These are phyloP conservation scores for Phytophthora macrochlamydospora DNA, from an alignment of 352 stramenopile species.

Conservation along the genomic window DNA sequence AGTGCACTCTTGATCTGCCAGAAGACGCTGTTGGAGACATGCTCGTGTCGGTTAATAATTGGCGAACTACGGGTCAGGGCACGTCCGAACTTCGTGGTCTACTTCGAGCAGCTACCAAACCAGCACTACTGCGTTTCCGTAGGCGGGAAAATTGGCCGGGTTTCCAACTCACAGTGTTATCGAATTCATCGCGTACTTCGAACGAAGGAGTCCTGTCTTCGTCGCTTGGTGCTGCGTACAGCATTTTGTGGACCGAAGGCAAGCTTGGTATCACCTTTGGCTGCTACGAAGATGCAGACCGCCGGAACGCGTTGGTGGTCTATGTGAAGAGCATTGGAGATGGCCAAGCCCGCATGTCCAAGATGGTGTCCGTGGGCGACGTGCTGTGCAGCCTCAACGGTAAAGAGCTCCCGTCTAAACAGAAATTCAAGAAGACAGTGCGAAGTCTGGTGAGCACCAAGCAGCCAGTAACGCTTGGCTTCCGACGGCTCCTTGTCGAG, in stretches of 20 bases:
- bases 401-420: slow-evolving; percentile 27
- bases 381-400: slow-evolving; percentile 48
- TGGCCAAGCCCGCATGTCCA: slow-evolving; percentile 38
- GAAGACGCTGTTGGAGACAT: slow-evolving; percentile 39
- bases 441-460: slow-evolving; percentile 29
- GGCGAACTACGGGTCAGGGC: slow-evolving; percentile 27
- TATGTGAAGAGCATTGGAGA: slow-evolving; percentile 48
- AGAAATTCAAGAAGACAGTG: slow-evolving; percentile 47
- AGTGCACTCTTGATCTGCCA: slow-evolving; percentile 39
- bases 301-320: slow-evolving; percentile 35
- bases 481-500: slow-evolving; percentile 45
- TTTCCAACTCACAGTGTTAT: slow-evolving; percentile 27
- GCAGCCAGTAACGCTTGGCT: slow-evolving; percentile 45
- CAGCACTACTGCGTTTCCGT: slow-evolving; percentile 43
- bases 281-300: slow-evolving; percentile 43
- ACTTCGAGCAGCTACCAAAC: slow-evolving; percentile 37
- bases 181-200: slow-evolving; percentile 13
- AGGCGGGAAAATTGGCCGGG: slow-evolving; percentile 12
- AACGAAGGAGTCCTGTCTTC: slow-evolving; percentile 11
- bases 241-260: slow-evolving; percentile 43
- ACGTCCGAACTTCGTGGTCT: slow-evolving; percentile 34
- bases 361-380: slow-evolving; percentile 46
- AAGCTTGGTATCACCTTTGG: slow-evolving; percentile 52
- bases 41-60: slow-evolving; percentile 46
- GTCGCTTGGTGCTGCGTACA: slow-evolving; percentile 34